Conservation (phyloP, 306 rosid species). For the Quillaja saponaria region DNA sequence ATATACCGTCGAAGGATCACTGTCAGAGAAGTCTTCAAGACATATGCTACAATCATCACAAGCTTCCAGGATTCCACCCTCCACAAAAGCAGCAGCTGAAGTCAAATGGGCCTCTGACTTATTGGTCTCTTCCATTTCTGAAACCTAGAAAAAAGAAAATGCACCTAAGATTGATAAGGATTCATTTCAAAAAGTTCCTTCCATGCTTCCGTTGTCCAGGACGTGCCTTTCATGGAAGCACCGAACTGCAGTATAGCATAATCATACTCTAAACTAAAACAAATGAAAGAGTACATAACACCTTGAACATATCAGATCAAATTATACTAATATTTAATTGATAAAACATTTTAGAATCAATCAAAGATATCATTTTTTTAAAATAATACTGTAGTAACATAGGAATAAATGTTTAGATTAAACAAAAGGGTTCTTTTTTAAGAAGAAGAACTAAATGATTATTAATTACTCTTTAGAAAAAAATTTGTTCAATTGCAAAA, state of each 20-base stretch:
- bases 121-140: constrained; percentile 52
- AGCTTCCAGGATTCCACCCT: constrained; percentile 96
- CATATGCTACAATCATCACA: constrained; percentile 98
- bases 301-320: too few species aligned
- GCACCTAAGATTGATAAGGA: not conserved
- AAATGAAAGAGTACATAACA: not conserved
- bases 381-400: too few species aligned
- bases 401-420: too few species aligned
- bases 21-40: constrained; percentile 77
- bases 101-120: constrained; percentile 77
- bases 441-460: too few species aligned
- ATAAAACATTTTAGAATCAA: too few species aligned
- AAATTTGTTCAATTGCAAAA: not conserved
- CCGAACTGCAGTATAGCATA: not conserved
- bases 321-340: too few species aligned
- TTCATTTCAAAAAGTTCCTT: not conserved
- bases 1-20: constrained; percentile 87
- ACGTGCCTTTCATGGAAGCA: constrained; percentile 5
- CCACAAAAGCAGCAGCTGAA: constrained; percentile 93
- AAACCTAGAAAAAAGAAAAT: constrained; percentile 41
- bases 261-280: not conserved
- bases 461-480: too few species aligned
- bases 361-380: too few species aligned
- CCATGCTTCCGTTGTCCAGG: not conserved
- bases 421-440: too few species aligned